Evolutionary conservation across 495 filamentous ascomycete genomes (phyloP).

Genomic region (Xylaria acuta): DNA sequence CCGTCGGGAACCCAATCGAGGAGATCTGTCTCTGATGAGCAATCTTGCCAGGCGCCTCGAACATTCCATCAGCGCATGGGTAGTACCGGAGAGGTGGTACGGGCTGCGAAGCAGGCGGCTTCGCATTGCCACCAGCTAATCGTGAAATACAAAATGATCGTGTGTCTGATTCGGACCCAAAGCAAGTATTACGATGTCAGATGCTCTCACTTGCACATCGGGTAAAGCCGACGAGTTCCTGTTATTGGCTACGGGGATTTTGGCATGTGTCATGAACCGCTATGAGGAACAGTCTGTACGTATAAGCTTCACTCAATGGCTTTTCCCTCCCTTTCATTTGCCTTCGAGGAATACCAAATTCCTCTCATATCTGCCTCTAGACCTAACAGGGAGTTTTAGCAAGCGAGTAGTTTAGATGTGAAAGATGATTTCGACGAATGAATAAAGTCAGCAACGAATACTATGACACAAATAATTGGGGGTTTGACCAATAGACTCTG

Average conservation of each 20-base stretch:
- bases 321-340: neutral
- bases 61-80: neutral
- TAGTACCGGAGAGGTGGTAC: slow-evolving; percentile 15
- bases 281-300: neutral
- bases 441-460: neutral
- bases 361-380: neutral
- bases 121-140: neutral
- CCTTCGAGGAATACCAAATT: neutral
- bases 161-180: slow-evolving; percentile 19
- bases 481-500: neutral
- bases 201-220: neutral
- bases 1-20: neutral
- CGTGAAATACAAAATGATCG: neutral
- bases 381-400: neutral
- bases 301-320: neutral
- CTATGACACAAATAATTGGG: neutral
- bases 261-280: neutral
- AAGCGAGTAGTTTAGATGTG: neutral
- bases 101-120: slow-evolving; percentile 1
- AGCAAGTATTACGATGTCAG: slow-evolving; percentile 16
- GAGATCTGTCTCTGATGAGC: neutral
- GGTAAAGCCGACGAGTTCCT: neutral
- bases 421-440: neutral
- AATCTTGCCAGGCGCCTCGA: neutral
- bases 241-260: neutral